phyloP scores from a whole-genome alignment of 176 grass and related monocot species.

The Zoysia pacifica region DNA sequence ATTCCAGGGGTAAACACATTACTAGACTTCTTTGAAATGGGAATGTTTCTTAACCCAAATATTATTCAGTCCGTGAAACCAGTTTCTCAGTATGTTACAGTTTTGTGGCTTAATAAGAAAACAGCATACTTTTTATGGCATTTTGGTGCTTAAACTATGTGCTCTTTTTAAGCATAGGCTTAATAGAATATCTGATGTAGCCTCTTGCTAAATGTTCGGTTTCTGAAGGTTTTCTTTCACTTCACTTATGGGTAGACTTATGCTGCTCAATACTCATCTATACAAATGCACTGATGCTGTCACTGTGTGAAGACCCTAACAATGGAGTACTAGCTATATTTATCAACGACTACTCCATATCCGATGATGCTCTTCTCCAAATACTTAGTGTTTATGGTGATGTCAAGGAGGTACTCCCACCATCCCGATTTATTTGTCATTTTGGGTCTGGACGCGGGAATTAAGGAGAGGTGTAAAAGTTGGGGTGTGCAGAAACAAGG shows the following conservation, averaged over 20 bases:
- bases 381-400: constrained; percentile 66
- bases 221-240: too few relatives aligned
- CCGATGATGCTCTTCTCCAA: constrained; percentile 57
- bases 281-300: neutral
- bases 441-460: too few relatives aligned
- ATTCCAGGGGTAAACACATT: constrained; percentile 53
- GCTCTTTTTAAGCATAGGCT: too few relatives aligned
- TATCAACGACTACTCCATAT: constrained; percentile 54
- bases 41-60: neutral
- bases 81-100: constrained; percentile 12
- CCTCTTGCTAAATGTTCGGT: too few relatives aligned
- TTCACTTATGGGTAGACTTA: too few relatives aligned
- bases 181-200: neutral
- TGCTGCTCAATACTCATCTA: too few relatives aligned
- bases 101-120: too few relatives aligned
- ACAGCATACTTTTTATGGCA: too few relatives aligned
- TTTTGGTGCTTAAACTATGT: too few relatives aligned
- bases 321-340: constrained; percentile 49
- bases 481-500: too few relatives aligned
- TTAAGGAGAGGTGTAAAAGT: too few relatives aligned
- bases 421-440: too few relatives aligned
- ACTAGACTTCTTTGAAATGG: constrained; percentile 17
- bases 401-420: constrained; percentile 48
- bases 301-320: constrained; percentile 31
- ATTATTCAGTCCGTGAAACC: neutral